A percentile compares a stretch with the other conserved stretches of the same genome.
Conservation (phyloP, 768 basidiomycete genomes). For the Phlebiopsis flavidoalba region DNA sequence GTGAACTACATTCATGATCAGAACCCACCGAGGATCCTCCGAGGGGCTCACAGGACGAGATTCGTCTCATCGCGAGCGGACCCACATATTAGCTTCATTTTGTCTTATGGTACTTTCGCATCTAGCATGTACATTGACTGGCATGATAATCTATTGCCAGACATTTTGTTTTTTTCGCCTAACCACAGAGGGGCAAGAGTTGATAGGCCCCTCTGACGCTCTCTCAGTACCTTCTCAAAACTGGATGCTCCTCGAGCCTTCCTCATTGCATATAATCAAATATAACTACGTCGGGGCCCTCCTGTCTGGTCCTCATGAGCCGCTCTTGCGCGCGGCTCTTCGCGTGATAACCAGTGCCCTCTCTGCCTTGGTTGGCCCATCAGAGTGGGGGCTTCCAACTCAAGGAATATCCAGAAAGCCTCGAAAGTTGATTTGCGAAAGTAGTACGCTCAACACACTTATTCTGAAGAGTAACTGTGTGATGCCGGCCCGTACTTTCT, state of each 20-base stretch:
- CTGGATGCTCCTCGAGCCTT: constrained; percentile 56
- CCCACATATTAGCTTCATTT: constrained; percentile 69
- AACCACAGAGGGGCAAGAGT: no score
- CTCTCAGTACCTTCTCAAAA: constrained; percentile 51
- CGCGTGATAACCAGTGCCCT: constrained; percentile 53
- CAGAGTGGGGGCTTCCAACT: constrained; percentile 61
- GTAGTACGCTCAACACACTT: constrained; percentile 53
- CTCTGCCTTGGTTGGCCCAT: constrained; percentile 66
- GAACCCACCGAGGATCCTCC: constrained; percentile 26
- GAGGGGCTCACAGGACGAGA: constrained; percentile 39
- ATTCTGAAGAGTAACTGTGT: constrained; percentile 48
- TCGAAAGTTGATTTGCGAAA: constrained; percentile 46
- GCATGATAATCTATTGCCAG: no score
- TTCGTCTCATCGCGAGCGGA: constrained; percentile 70
- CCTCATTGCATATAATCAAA: constrained; percentile 55
- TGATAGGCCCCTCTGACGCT: constrained; percentile 59
- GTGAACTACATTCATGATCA: constrained; percentile 54
- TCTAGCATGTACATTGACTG: no score
- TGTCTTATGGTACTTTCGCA: constrained; percentile 54
- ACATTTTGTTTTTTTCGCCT: no score
- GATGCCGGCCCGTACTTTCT: background rate
- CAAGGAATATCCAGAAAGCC: constrained; percentile 34
- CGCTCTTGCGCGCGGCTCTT: constrained; percentile 60
- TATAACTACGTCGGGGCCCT: constrained; percentile 35
- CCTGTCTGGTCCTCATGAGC: constrained; percentile 38